Conservation (phyloP, 1,284 basidiomycete species). For the Puccinia polysora region DNA sequence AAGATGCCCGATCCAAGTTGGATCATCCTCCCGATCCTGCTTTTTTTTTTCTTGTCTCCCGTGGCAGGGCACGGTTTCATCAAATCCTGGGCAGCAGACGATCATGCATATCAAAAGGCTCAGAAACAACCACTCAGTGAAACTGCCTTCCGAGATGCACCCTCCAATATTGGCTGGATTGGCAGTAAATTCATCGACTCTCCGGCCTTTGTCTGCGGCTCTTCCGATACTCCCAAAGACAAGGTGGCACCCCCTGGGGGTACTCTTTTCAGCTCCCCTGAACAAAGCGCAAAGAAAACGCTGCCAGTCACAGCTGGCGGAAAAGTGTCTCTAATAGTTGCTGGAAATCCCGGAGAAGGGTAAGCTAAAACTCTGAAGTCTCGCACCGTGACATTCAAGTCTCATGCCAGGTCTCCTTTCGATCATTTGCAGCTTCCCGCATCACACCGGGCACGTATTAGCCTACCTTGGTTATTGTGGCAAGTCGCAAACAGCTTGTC, state of each 20-base stretch:
- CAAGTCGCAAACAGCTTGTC: not conserved
- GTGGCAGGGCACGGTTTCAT: no score
- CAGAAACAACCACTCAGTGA: slow-evolving; percentile 12
- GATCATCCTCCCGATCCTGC: no score
- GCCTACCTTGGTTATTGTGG: slow-evolving; percentile 19
- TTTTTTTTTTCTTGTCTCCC: no score
- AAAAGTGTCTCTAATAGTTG: not conserved
- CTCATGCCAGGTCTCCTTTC: not conserved
- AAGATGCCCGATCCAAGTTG: no score
- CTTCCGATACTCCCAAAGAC: slow-evolving; percentile 4
- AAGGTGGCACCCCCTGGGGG: slow-evolving; percentile 5
- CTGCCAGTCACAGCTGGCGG: slow-evolving; percentile 16
- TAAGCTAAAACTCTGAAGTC: not conserved
- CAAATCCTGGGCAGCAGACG: slow-evolving; percentile 25
- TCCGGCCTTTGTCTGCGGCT: no score
- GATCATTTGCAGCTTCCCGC: slow-evolving; percentile 1
- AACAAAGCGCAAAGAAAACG: slow-evolving; percentile 22
- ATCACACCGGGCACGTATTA: slow-evolving; percentile 4
- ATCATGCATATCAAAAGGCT: not conserved
- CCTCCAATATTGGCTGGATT: slow-evolving; percentile 21
- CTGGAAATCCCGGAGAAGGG: slow-evolving; percentile 6
- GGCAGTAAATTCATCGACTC: slow-evolving; percentile 26
- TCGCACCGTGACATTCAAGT: no score
- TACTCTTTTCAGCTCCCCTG: not conserved
- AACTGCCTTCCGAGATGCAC: slow-evolving; percentile 9